Percentiles rank a stretch among this genome's conserved stretches.
Evolutionary conservation across 805 yeast genomes (phyloP).

Genomic region (Isabelozyma gotoi): DNA sequence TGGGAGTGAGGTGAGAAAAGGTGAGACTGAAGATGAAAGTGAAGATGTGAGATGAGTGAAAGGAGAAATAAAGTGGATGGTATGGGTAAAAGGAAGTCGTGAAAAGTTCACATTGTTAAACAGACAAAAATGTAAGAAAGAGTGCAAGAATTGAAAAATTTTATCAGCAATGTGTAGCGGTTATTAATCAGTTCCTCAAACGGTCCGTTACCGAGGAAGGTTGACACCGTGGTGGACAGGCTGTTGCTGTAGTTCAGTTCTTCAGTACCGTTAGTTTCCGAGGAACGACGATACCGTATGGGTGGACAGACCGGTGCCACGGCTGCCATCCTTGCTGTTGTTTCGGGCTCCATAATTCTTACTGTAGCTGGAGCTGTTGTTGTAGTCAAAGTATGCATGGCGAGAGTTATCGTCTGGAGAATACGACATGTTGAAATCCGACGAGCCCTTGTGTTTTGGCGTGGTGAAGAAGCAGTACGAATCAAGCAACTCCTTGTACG

Average conservation of each 20-base stretch:
- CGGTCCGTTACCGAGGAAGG: too few relatives aligned
- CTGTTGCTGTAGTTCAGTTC: not conserved
- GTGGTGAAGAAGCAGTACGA: conserved; percentile 57
- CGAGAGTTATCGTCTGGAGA: not conserved
- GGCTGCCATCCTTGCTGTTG: not conserved
- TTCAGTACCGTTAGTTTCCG: too few relatives aligned
- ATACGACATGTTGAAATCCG: conserved; percentile 2
- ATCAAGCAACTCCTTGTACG: conserved; percentile 57
- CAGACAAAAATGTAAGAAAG: not conserved
- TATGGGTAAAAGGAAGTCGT: not conserved
- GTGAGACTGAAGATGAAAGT: too few relatives aligned
- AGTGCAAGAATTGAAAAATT: too few relatives aligned
- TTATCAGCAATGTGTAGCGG: too few relatives aligned
- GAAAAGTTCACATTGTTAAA: too few relatives aligned
- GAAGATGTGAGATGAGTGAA: not conserved
- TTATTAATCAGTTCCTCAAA: too few relatives aligned
- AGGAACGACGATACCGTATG: not conserved
- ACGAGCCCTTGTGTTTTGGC: conserved; percentile 9
- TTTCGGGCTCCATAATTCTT: not conserved
- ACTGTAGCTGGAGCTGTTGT: not conserved
- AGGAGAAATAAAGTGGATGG: not conserved
- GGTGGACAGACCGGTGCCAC: not conserved
- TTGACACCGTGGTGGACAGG: not conserved
- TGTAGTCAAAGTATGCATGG: not conserved
- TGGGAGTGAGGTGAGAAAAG: too few relatives aligned